Base-by-base conservation (phyloP, 176 grass and related monocot genomes). In the Raddia guianensis region DNA sequence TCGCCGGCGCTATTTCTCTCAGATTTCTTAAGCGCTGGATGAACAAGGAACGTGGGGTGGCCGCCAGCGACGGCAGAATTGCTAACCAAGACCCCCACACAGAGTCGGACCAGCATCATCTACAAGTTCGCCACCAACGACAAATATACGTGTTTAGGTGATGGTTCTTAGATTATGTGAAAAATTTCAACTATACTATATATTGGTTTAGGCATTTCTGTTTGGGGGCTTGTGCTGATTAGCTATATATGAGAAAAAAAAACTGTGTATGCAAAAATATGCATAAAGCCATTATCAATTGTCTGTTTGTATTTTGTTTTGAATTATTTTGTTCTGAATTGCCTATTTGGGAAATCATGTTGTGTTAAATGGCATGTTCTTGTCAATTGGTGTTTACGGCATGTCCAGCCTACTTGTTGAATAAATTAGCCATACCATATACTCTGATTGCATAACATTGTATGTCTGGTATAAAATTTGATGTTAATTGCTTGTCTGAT, bases 181-280 rank as follows among this genome's bases (percentile, higher is more conserved):
- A 55, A 66, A 60, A 9, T n/a, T 52, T 1, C 3, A 54, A 63
- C 54, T 40, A 66, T 70, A 8, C 81, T 48, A 35, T 70, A 7
- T 11, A 56, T 70, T 84, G 21, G 5, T 75, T 69, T 74, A 47
- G 57, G 40, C 21, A 8, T 77, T n/a, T n/a, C n/a, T n/a, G n/a
- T n/a, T 55, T 56, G n/a, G 57, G 27, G 19, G 40, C 49, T 40
- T 67, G 50, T 6, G 0, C 40, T 66, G 70, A 12, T 16, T 21
- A 56, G 49, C 12, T 70, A 40, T 49, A 4, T 50, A 63, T 6
- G 77, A 13, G 20, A 70, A 27, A 49, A 3, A n/a, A 72, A 21
- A n/a, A n/a, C 18, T 64, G 13, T 33, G 53, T 54, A 54, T 82
- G 59, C 51, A 14, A 67, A 71, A 49, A 1, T 20, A 35, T 35